A percentile compares a stretch with the other conserved stretches of the same genome.
Conservation (phyloP, 148 eudicot species). For the Cornus suecica region DNA sequence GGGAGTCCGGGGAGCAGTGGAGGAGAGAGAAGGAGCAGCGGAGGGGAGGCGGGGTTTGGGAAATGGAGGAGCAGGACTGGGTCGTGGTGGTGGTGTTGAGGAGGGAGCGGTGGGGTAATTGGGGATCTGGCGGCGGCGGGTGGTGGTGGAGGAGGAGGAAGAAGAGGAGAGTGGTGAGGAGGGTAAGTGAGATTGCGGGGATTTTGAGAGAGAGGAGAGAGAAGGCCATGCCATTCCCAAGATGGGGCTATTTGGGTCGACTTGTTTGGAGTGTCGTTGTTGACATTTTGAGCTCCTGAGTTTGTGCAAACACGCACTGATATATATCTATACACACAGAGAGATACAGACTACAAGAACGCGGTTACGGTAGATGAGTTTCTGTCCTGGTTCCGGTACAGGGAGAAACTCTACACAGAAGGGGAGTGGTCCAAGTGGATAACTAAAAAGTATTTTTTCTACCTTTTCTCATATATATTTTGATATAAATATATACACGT, state of each 20-base stretch:
- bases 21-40: constrained; percentile 36
- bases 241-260: background rate
- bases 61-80: constrained; percentile 31
- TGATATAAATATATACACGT: too few relatives aligned
- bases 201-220: constrained; percentile 24
- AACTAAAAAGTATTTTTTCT: too few relatives aligned
- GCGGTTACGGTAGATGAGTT: too few relatives aligned
- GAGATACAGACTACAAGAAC: too few relatives aligned
- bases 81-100: constrained; percentile 23
- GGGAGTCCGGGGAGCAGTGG: constrained; percentile 22
- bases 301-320: too few relatives aligned
- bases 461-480: too few relatives aligned
- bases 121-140: constrained; percentile 19
- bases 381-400: too few relatives aligned
- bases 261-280: background rate
- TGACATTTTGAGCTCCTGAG: too few relatives aligned
- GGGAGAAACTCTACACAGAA: too few relatives aligned
- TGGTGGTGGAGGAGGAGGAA: constrained; percentile 27
- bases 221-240: constrained; percentile 63
- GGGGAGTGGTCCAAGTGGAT: too few relatives aligned
- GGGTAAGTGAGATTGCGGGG: constrained; percentile 29
- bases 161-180: constrained; percentile 41
- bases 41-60: constrained; percentile 18
- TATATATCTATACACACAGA: too few relatives aligned
- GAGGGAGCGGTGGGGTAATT: constrained; percentile 40